Evolutionary conservation across 2,329 filamentous ascomycete species (phyloP).

Genomic region (Cryphonectria parasitica): DNA sequence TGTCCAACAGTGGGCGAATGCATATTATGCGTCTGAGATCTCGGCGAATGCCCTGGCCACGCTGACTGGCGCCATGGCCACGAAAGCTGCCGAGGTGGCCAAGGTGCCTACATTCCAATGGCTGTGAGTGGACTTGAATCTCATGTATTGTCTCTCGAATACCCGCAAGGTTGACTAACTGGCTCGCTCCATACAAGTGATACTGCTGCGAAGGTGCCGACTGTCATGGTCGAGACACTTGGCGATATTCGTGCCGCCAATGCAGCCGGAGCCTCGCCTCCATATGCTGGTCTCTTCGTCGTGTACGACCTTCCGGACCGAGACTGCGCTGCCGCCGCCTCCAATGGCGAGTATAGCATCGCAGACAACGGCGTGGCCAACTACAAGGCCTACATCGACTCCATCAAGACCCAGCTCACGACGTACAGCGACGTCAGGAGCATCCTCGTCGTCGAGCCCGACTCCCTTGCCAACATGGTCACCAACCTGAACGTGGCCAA

Average conservation of each 20-base stretch:
- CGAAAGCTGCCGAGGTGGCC: slow-evolving; percentile 55
- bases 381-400: slow-evolving; percentile 61
- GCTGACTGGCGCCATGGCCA: slow-evolving; percentile 58
- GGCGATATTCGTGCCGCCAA: slow-evolving; percentile 41
- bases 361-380: slow-evolving; percentile 54
- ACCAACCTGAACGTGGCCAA: slow-evolving; percentile 58
- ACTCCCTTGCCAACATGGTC: slow-evolving; percentile 62
- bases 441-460: slow-evolving; percentile 56
- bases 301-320: slow-evolving; percentile 63
- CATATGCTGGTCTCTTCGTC: slow-evolving; percentile 55
- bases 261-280: slow-evolving; percentile 27
- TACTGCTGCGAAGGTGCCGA: slow-evolving; percentile 51
- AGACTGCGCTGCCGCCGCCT: slow-evolving; percentile 60
- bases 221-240: slow-evolving; percentile 49
- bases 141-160: not conserved
- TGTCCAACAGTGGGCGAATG: slow-evolving; percentile 57
- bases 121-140: slow-evolving; percentile 44
- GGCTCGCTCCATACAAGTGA: slow-evolving; percentile 42
- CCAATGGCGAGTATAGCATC: slow-evolving; percentile 59
- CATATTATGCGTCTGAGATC: slow-evolving; percentile 60
- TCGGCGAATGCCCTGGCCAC: slow-evolving; percentile 63
- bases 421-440: slow-evolving; percentile 48
- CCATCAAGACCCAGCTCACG: slow-evolving; percentile 47
- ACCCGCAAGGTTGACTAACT: not conserved
- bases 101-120: slow-evolving; percentile 58